Base-by-base conservation (phyloP, 805 yeast genomes). In the Metschnikowia shivogae region DNA sequence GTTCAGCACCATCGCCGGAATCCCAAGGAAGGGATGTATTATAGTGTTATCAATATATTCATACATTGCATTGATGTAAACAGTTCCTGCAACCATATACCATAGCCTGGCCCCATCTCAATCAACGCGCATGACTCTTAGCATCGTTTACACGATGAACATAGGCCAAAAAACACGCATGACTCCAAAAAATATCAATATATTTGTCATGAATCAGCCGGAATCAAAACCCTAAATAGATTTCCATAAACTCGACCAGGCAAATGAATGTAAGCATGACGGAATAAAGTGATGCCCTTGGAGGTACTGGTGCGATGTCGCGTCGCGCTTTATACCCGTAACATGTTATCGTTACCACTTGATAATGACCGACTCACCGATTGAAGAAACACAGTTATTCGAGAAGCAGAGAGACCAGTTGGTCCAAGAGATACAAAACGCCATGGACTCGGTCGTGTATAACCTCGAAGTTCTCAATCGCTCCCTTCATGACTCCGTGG, bases 401-500 rank as follows among this genome's bases (percentile, higher is more conserved):
- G 85, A 80, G 49, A 76, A 73, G 48, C 85, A 81, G 50, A 65
- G 86, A 13, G 84, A 81, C 48, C 59, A 70, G 17, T 67, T 81
- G 33, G 65, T 82, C n/a, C 73, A 78, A 35, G 84, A 81, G 48
- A 80, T 82, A 36, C 63, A 81, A 2, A 56, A 62, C 34, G 68
- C 81, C 9, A 74, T 85, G 77, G 89, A 82, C 53, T 74, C 83
- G 0, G 84, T 84, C 6, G 67, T 84, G 42, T 72, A 78, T 55
- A 82, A 82, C 53, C 62, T 86, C 46, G 84, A 82, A 53, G 74
- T 81, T 17, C 65, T 86, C 47, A 85, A 85, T 58, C 71, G 88
- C 36, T 77, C 89, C 0, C 64, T 86, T 42, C 84, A 82, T 52
- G 81, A 78, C 35, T 77, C 82, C 2, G 74, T 84, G 12, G 83